These are phyloP conservation scores for Gossypium sturtianum DNA, from an alignment of 345 rosid species.

Conservation along the genomic window DNA sequence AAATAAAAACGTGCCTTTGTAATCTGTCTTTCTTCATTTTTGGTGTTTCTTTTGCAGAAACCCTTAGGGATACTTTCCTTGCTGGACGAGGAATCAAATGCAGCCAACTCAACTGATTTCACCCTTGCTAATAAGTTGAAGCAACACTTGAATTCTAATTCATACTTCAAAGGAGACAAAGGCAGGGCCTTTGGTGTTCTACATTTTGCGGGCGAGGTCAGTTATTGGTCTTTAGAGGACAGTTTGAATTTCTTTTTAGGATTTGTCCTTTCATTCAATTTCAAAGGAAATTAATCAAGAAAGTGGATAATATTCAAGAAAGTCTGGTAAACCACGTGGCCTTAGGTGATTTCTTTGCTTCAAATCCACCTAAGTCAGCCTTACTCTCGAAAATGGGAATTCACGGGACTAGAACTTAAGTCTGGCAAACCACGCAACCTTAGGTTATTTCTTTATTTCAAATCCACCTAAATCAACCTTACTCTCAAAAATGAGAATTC, in stretches of 20 bases:
- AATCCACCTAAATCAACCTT: too few species aligned
- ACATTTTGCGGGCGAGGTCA: conserved; percentile 94
- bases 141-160: conserved; percentile 61
- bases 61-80: conserved; percentile 77
- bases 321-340: too few species aligned
- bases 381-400: too few species aligned
- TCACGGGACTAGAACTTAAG: too few species aligned
- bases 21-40: conserved; percentile 1
- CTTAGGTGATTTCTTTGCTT: too few species aligned
- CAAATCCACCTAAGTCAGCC: too few species aligned
- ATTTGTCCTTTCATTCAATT: neutral
- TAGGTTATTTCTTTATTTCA: too few species aligned
- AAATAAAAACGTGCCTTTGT: conserved; percentile 1
- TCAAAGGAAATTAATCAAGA: neutral
- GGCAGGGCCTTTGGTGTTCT: conserved; percentile 71
- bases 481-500: too few species aligned
- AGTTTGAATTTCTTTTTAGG: neutral
- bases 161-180: conserved; percentile 80
- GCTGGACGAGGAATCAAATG: conserved; percentile 86
- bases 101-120: conserved; percentile 80
- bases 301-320: neutral
- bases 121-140: conserved; percentile 84
- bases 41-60: conserved; percentile 48
- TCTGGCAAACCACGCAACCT: too few species aligned
- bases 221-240: conserved; percentile 11